A percentile compares a stretch with the other conserved stretches of the same genome.
Conservation (phyloP, 495 filamentous ascomycete species). For the Talaromyces borbonicus region DNA sequence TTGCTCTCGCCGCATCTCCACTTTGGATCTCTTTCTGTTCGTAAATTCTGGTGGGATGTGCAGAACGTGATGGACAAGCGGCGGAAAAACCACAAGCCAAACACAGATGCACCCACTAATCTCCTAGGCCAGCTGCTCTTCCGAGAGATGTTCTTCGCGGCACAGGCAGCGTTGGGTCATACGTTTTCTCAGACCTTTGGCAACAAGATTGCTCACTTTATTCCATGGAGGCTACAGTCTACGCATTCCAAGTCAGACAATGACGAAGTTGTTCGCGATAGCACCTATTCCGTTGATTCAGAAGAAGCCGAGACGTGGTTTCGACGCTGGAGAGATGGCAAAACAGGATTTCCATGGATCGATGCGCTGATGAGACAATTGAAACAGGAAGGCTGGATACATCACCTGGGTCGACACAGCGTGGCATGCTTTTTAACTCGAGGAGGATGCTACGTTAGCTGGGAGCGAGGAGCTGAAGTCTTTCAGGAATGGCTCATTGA, state of each 20-base stretch:
- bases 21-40: constrained; percentile 52
- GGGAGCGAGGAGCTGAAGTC: constrained; percentile 64
- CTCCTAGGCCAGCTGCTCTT: constrained; percentile 61
- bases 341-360: constrained; percentile 64
- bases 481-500: constrained; percentile 66
- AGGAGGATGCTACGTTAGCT: constrained; percentile 62
- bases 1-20: constrained; percentile 62
- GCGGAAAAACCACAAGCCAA: constrained; percentile 34
- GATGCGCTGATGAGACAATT: constrained; percentile 69
- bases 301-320: constrained; percentile 50
- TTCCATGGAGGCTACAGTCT: constrained; percentile 61
- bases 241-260: constrained; percentile 25
- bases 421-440: constrained; percentile 65
- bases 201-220: constrained; percentile 52
- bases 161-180: constrained; percentile 53
- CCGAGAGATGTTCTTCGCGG: constrained; percentile 69
- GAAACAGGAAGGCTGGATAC: constrained; percentile 60
- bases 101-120: constrained; percentile 46
- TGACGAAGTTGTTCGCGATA: constrained; percentile 28
- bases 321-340: constrained; percentile 51
- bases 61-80: constrained; percentile 41
- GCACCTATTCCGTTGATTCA: constrained; percentile 46
- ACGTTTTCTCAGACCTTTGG: constrained; percentile 45
- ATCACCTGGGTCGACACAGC: constrained; percentile 61
- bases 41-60: constrained; percentile 59